A percentile compares a stretch with the other conserved stretches of the same genome.
phyloP scores from a whole-genome alignment of 495 filamentous ascomycete genomes.

The Daldinia decipiens region DNA sequence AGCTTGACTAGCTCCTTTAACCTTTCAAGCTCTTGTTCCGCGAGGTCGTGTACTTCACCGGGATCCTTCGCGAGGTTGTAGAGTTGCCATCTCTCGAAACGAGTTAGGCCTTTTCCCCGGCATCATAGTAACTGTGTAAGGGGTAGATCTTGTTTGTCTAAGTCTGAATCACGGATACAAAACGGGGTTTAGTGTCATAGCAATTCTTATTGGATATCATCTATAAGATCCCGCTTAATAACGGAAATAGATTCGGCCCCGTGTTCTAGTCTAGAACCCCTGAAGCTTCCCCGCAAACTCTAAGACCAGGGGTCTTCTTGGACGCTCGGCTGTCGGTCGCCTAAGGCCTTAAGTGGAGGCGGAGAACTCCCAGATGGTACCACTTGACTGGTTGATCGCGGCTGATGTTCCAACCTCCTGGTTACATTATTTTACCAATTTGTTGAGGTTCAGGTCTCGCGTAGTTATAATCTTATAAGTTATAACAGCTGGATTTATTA shows the following conservation, averaged over 20 bases:
- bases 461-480: background rate
- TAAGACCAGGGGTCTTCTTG: background rate
- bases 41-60: conserved; percentile 54
- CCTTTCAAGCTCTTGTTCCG: conserved; percentile 44
- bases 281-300: conserved; percentile 32
- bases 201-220: conserved; percentile 21
- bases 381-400: conserved; percentile 6
- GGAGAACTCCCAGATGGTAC: conserved; percentile 5
- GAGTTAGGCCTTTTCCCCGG: conserved; percentile 60
- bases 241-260: no score
- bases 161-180: background rate
- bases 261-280: conserved; percentile 16
- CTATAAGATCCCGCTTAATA: conserved; percentile 1
- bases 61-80: conserved; percentile 55
- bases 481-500: background rate
- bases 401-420: background rate
- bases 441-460: background rate
- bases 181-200: background rate
- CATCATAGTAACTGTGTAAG: conserved; percentile 28
- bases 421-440: conserved; percentile 25
- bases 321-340: conserved; percentile 28
- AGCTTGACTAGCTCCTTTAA: conserved; percentile 49
- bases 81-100: conserved; percentile 51
- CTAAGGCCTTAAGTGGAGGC: conserved; percentile 5
- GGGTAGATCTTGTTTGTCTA: background rate